Base-by-base conservation (phyloP, 305 asterid species). In the Fraxinus angustifolia region DNA sequence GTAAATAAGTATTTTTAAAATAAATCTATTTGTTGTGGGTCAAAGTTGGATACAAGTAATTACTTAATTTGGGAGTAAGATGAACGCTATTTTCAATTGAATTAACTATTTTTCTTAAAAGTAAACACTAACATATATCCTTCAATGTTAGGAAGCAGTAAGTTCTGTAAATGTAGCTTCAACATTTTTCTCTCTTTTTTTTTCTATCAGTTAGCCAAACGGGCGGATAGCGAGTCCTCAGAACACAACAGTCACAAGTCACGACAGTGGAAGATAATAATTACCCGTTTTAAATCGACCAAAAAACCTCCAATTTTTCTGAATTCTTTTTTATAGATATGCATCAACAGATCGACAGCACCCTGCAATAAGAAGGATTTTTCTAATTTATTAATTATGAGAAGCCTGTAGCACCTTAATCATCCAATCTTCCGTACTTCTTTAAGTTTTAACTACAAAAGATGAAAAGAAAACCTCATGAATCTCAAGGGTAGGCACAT, bases 261-360 rank as follows among this genome's bases (percentile, higher is more conserved):
- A 36, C 21, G 10, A 75, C 19, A 34, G 30, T 28, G 12, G 36
- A 53, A 23, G 45, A 23, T 33, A 70, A 8, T 6, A 76, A 3
- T 30, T 86, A 90, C 96, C 91, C 50, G 34, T 60, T 88, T 75
- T 78, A 84, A 82, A 83, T 92, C 89, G 2, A 90, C 90, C 83
- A 92, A 84, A 78, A 88, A 89, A 3, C 94, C 97, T 48, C 97
- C 94, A 21, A 90, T 81, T 30, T 82, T 83, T 40, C 34, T 86
- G 82, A 92, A 88, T 79, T 90, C 91, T 3, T 85, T 77, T 83
- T 87, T 91, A 45, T 92, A 90, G 0, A 92, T 89, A 82, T 88
- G 82, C 76, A 91, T 82, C 50, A 92, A 81, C 50, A 92, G 82
- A 75, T 90, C 91, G 3, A 91, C 65, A 14, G 91, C 91, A 7